Percentiles rank a stretch among this genome's conserved stretches.
Conservation (phyloP, 257 asterid species). For the Catharanthus roseus region DNA sequence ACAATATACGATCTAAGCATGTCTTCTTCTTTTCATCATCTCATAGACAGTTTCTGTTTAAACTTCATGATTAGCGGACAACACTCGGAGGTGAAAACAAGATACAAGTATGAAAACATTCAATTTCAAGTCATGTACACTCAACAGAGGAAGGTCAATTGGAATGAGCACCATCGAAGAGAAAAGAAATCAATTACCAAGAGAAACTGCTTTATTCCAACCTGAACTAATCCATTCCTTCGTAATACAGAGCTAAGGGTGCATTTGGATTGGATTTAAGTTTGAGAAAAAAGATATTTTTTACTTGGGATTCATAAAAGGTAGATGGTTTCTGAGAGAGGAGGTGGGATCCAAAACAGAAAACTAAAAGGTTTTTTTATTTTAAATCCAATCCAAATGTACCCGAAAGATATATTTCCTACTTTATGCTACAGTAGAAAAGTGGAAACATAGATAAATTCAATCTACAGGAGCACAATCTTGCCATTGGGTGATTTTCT, state of each 20-base stretch:
- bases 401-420: background rate
- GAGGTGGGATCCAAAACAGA: no score
- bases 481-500: background rate
- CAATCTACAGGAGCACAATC: background rate
- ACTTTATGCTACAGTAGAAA: background rate
- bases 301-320: no score
- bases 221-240: background rate
- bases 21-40: background rate
- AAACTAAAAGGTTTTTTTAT: no score
- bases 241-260: background rate
- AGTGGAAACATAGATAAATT: background rate
- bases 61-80: background rate
- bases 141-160: background rate
- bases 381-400: no score
- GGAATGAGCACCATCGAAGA: background rate
- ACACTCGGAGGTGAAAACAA: background rate
- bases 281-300: no score
- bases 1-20: background rate
- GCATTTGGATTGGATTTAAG: no score
- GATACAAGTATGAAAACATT: background rate
- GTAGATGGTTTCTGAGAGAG: no score
- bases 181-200: background rate
- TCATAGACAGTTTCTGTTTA: background rate
- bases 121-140: background rate
- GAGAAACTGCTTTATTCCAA: background rate